Evolutionary conservation across 768 basidiomycete species (phyloP).

Genomic region (Suillus brevipes): DNA sequence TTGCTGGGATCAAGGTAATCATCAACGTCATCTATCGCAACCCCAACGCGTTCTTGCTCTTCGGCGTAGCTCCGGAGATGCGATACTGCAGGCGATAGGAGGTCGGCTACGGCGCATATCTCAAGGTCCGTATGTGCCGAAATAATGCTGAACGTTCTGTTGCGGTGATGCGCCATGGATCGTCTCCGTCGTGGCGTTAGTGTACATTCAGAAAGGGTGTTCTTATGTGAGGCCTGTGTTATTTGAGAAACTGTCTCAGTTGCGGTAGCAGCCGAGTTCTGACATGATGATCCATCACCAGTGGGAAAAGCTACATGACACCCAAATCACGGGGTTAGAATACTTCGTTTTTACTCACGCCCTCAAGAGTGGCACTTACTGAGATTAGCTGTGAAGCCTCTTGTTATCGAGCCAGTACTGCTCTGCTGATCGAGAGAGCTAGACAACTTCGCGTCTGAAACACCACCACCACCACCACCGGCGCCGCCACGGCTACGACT

Average conservation of each 20-base stretch:
- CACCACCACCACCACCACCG: slow-evolving; percentile 26
- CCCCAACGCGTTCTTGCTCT: slow-evolving; percentile 24
- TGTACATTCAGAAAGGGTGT: slow-evolving; percentile 26
- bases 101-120: slow-evolving; percentile 50
- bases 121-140: slow-evolving; percentile 52
- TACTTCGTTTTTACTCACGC: slow-evolving; percentile 23
- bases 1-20: slow-evolving; percentile 30
- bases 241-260: slow-evolving; percentile 17
- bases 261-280: slow-evolving; percentile 13
- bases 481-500: slow-evolving; percentile 50
- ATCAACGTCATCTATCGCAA: slow-evolving; percentile 31
- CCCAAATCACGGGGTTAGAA: slow-evolving; percentile 25
- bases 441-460: slow-evolving; percentile 60
- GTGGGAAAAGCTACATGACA: slow-evolving; percentile 24
- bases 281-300: slow-evolving; percentile 18
- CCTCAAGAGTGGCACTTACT: slow-evolving; percentile 27
- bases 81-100: slow-evolving; percentile 40
- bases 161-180: slow-evolving; percentile 24
- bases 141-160: slow-evolving; percentile 42
- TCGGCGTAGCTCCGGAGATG: slow-evolving; percentile 23
- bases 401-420: slow-evolving; percentile 18
- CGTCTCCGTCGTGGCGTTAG: slow-evolving; percentile 21
- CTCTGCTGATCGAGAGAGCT: slow-evolving; percentile 30
- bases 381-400: slow-evolving; percentile 20
- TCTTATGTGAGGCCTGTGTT: slow-evolving; percentile 22